A percentile compares a stretch with the other conserved stretches of the same genome.
phyloP scores from a whole-genome alignment of 1,284 basidiomycete genomes.

The Ganoderma sinense region DNA sequence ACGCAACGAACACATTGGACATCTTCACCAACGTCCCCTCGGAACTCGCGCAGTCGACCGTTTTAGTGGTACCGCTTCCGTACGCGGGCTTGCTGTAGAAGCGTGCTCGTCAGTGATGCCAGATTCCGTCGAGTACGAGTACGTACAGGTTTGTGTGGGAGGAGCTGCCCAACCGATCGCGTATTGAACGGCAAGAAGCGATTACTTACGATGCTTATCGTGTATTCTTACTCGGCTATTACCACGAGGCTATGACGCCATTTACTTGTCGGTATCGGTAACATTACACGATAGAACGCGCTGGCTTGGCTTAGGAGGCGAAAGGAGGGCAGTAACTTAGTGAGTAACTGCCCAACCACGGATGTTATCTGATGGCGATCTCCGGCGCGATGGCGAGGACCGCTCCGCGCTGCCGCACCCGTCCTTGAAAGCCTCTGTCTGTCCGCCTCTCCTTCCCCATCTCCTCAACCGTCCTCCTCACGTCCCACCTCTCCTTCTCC shows the following conservation, averaged over 20 bases:
- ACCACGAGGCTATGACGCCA: not conserved
- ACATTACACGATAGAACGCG: not conserved
- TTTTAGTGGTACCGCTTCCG: constrained; percentile 19
- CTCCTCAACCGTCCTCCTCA: constrained; percentile 6
- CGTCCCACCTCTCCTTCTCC: constrained; percentile 4
- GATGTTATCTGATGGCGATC: constrained; percentile 38
- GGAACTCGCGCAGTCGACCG: constrained; percentile 22
- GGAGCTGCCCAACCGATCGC: not conserved
- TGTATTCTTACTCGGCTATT: not conserved
- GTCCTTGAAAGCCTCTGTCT: constrained; percentile 23
- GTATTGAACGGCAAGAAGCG: not conserved
- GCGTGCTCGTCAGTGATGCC: not conserved
- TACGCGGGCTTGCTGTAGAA: constrained; percentile 18
- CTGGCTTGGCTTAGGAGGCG: not conserved
- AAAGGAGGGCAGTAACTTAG: not conserved
- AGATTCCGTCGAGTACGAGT: not conserved
- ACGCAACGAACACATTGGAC: constrained; percentile 39
- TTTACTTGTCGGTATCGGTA: not conserved
- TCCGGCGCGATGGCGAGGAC: constrained; percentile 28
- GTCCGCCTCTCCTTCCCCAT: constrained; percentile 17
- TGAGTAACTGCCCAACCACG: too few relatives aligned
- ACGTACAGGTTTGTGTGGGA: not conserved
- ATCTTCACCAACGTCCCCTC: constrained; percentile 35
- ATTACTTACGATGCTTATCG: not conserved
- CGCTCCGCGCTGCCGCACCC: constrained; percentile 16